Percentiles rank a stretch among this genome's conserved stretches.
Conservation (phyloP, 2,329 filamentous ascomycete genomes). For the Claviceps maximensis region DNA sequence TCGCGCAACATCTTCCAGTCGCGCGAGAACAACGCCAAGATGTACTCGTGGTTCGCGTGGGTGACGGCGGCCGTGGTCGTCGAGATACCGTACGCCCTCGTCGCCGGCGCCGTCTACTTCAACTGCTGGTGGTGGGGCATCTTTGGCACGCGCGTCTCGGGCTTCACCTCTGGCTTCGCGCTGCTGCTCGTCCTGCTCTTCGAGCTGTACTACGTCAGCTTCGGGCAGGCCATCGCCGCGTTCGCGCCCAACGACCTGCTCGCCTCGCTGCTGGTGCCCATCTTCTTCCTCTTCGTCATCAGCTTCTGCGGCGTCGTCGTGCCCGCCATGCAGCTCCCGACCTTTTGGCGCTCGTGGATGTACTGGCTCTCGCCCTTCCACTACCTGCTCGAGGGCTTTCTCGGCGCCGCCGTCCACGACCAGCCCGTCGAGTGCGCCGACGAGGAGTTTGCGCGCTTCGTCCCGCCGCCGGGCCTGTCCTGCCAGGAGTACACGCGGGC, state of each 20-base stretch:
- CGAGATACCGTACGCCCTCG: constrained; percentile 56
- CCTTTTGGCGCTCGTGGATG: constrained; percentile 53
- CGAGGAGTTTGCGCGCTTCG: constrained; percentile 47
- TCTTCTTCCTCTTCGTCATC: constrained; percentile 58
- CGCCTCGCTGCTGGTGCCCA: constrained; percentile 51
- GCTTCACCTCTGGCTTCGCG: constrained; percentile 45
- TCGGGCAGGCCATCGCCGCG: constrained; percentile 54
- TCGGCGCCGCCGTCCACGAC: constrained; percentile 41
- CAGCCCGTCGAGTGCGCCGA: constrained; percentile 41
- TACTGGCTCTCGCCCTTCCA: constrained; percentile 56
- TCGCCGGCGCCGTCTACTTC: constrained; percentile 41
- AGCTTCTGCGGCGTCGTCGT: constrained; percentile 61
- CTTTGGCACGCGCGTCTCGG: constrained; percentile 33
- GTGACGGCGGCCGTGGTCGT: constrained; percentile 50
- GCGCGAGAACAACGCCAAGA: constrained; percentile 64
- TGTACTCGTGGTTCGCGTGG: constrained; percentile 66
- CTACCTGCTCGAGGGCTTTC: constrained; percentile 50
- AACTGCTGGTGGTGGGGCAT: constrained; percentile 44
- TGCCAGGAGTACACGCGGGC: constrained; percentile 46
- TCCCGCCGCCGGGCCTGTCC: constrained; percentile 41
- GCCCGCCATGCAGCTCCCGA: constrained; percentile 41
- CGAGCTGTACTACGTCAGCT: constrained; percentile 50
- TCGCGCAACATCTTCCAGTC: constrained; percentile 55
- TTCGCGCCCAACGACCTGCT: constrained; percentile 54
- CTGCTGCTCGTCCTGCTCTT: constrained; percentile 55